Evolutionary conservation across 2,329 filamentous ascomycete genomes (phyloP), one percentile per base, ranked within the genome.

Genomic region (Penicillium fuscoglaucum): DNA sequence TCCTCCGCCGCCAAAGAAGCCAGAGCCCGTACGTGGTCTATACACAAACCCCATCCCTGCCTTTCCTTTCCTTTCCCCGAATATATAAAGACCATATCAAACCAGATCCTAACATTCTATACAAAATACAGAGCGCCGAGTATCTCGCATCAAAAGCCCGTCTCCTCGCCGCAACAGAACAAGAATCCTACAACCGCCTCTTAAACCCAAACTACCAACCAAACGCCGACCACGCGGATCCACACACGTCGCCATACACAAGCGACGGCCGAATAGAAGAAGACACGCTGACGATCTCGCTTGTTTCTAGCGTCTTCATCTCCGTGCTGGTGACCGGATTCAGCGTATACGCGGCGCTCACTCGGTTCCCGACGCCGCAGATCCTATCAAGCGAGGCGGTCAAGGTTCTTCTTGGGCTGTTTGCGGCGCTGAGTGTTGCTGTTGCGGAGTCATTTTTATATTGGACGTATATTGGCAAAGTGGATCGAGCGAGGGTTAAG

Each of bases 251-350:
- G 6, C 33, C 52, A 10, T 46, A 56, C 26, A 55, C 57, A 8
- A 50, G 40, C 19, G 19, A 52, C 24, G 37, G 56, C n/a, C 26
- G 3, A 6, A 5, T 43, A 19, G 41, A 60, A 24, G 65, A 68
- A 55, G 76, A 78, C 54, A 69, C 72, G 13, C 68, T 80, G 43
- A 76, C 74, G 2, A 76, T 78, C 0, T 78, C 76, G 43, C 80
- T 98, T 8, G 91, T 98, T 52, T 82, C 96, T 68, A 99, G 98
- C 73, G 91, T 98, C 51, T 78, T 97, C 40, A 82, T 96, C 53
- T 96, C 91, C 52, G 90, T 97, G 53, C 79, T 93, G 3, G 90
- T 93, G 45, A 80, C 79, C n/a, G 79, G 78, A 26, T 77, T 78
- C 54, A 76, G 77, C 29, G 75, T 78, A 3, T 82, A 78, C 61